Conservation (phyloP, 208 protist genomes). For the Leishmania turanica region DNA sequence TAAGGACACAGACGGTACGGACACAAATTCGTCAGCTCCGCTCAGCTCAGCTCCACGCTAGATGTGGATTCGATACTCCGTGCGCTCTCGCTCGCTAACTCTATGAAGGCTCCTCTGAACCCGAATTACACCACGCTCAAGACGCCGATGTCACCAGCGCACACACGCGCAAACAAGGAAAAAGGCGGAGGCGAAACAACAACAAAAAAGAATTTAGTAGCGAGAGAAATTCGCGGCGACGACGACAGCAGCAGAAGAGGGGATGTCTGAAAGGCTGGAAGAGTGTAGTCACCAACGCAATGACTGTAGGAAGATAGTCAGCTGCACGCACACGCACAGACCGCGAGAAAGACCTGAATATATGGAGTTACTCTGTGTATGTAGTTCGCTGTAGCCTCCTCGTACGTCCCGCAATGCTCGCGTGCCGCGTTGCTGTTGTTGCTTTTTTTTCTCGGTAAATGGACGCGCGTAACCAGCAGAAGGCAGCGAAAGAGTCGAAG, state of each 20-base stretch:
- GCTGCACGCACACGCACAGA: not conserved
- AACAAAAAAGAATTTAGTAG: not conserved
- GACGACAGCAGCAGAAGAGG: not conserved
- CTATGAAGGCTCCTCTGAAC: not conserved
- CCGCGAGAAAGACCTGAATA: not conserved
- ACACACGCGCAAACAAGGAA: not conserved
- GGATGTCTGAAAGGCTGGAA: not conserved
- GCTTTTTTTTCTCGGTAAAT: not conserved
- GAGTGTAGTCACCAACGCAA: not conserved
- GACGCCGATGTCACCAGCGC: not conserved
- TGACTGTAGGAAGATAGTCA: not conserved
- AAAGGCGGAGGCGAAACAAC: not conserved
- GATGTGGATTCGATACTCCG: not conserved
- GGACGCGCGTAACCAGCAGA: not conserved
- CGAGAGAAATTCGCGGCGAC: not conserved
- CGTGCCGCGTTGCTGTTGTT: not conserved
- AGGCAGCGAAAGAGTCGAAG: too few relatives aligned
- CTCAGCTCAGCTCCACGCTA: not conserved
- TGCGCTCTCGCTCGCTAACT: slow-evolving; percentile 2
- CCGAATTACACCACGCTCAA: not conserved
- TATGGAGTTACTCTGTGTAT: not conserved
- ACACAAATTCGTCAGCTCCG: not conserved
- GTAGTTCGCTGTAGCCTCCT: not conserved
- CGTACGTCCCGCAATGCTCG: not conserved
- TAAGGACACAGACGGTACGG: not conserved